Conservation (phyloP, 1,284 basidiomycete genomes). For the Microbotryum scabiosae region DNA sequence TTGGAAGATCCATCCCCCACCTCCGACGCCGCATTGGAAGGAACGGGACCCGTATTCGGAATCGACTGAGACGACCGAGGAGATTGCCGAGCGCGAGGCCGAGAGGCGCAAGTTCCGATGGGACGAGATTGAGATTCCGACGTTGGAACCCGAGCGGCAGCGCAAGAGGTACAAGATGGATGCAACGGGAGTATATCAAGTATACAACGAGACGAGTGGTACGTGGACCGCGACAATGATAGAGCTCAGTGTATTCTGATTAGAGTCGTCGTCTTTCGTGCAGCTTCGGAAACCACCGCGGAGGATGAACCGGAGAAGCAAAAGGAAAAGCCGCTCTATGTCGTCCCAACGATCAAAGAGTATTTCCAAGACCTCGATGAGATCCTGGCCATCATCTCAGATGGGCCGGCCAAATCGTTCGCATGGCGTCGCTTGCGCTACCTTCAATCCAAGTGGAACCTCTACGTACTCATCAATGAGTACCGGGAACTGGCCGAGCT, state of each 20-base stretch:
- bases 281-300: not conserved
- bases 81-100: conserved; percentile 18
- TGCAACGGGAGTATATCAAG: conserved; percentile 76
- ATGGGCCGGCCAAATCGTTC: conserved; percentile 88
- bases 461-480: conserved; percentile 89
- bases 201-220: conserved; percentile 48
- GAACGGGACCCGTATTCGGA: conserved; percentile 29
- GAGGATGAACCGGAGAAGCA: conserved; percentile 1
- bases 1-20: conserved; percentile 83
- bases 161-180: conserved; percentile 63
- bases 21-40: conserved; percentile 89
- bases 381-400: conserved; percentile 41
- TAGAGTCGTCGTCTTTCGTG: not conserved
- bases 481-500: conserved; percentile 91
- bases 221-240: too few species aligned
- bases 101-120: conserved; percentile 51
- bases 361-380: conserved; percentile 97
- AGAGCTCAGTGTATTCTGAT: too few species aligned
- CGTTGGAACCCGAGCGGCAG: conserved; percentile 40
- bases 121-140: conserved; percentile 61
- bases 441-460: conserved; percentile 87
- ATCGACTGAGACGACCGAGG: conserved; percentile 22
- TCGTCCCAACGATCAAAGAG: conserved; percentile 78
- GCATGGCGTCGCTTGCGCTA: conserved; percentile 90
- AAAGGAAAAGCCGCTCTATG: conserved; percentile 53